A percentile compares a stretch with the other conserved stretches of the same genome.
Conservation (phyloP, 2,329 filamentous ascomycete species). For the Fusarium vanettenii region DNA sequence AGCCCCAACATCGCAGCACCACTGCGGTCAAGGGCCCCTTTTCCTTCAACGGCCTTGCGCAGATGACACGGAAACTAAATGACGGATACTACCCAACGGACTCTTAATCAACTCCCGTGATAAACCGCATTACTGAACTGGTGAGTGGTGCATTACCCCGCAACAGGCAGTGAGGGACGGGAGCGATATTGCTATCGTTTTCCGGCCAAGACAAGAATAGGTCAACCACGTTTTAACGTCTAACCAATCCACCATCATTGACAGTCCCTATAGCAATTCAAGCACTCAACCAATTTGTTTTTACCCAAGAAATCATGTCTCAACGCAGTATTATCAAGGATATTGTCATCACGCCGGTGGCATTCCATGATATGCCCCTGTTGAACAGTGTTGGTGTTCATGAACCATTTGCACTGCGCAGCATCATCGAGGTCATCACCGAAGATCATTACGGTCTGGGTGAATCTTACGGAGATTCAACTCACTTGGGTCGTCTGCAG, state of each 20-base stretch:
- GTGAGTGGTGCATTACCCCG: background rate
- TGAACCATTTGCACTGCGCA: constrained; percentile 55
- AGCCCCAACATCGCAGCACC: background rate
- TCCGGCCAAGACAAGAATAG: background rate
- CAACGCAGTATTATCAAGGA: constrained; percentile 48
- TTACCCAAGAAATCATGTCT: constrained; percentile 40
- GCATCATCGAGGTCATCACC: constrained; percentile 54
- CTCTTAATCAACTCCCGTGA: background rate
- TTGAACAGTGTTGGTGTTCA: constrained; percentile 58
- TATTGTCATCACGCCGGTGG: constrained; percentile 56
- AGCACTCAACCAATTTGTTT: background rate
- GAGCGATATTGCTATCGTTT: background rate
- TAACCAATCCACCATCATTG: background rate
- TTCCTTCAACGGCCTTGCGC: constrained; percentile 7
- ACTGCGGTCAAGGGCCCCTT: background rate
- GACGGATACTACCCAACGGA: background rate
- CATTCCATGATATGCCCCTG: constrained; percentile 58
- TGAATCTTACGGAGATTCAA: constrained; percentile 55
- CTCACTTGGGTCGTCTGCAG: constrained; percentile 50
- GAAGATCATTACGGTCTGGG: constrained; percentile 52
- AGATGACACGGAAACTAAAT: constrained; percentile 21
- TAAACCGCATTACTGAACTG: background rate
- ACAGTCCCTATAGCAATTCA: background rate
- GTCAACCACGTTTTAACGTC: background rate
- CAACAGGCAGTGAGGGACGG: background rate